A percentile compares a stretch with the other conserved stretches of the same genome.
phyloP scores from a whole-genome alignment of 1,139 yeast genomes.

The Zygosaccharomyces sapae region DNA sequence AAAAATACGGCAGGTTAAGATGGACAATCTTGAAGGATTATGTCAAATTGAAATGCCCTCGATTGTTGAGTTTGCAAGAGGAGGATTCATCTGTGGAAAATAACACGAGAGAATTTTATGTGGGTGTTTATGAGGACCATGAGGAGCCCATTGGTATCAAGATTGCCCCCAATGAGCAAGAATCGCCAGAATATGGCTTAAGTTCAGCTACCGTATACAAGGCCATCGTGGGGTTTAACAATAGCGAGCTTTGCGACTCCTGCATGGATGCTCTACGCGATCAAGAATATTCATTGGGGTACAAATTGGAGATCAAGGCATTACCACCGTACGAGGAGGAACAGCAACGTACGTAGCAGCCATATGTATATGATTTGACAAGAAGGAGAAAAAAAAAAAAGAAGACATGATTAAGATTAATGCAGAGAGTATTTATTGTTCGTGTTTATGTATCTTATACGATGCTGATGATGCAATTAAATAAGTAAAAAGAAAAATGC shows the following conservation, averaged over 20 bases:
- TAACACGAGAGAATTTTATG: slow-evolving; percentile 35
- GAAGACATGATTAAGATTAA: slow-evolving; percentile 2
- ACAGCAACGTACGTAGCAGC: slow-evolving; percentile 1
- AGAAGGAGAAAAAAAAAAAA: not conserved
- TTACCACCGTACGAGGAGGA: slow-evolving; percentile 26
- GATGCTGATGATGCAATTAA: slow-evolving; percentile 4
- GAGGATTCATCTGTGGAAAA: slow-evolving; percentile 12
- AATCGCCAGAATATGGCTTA: slow-evolving; percentile 5
- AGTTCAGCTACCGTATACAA: slow-evolving; percentile 27
- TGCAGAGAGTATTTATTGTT: not conserved
- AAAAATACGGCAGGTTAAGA: slow-evolving; percentile 30
- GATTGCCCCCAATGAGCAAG: not conserved
- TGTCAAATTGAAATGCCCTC: slow-evolving; percentile 33
- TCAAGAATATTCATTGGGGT: slow-evolving; percentile 32
- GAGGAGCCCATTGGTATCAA: slow-evolving; percentile 25
- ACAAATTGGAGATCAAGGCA: slow-evolving; percentile 24
- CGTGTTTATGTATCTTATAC: not conserved
- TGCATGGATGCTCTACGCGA: slow-evolving; percentile 25
- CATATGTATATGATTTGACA: not conserved
- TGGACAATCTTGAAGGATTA: slow-evolving; percentile 36
- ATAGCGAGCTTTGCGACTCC: slow-evolving; percentile 28
- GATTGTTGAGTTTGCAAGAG: slow-evolving; percentile 21
- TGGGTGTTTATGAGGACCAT: slow-evolving; percentile 35
- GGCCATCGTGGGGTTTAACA: slow-evolving; percentile 35
- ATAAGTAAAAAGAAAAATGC: not conserved